Evolutionary conservation across 1,284 basidiomycete genomes (phyloP).

Genomic region (Marasmius oreades): DNA sequence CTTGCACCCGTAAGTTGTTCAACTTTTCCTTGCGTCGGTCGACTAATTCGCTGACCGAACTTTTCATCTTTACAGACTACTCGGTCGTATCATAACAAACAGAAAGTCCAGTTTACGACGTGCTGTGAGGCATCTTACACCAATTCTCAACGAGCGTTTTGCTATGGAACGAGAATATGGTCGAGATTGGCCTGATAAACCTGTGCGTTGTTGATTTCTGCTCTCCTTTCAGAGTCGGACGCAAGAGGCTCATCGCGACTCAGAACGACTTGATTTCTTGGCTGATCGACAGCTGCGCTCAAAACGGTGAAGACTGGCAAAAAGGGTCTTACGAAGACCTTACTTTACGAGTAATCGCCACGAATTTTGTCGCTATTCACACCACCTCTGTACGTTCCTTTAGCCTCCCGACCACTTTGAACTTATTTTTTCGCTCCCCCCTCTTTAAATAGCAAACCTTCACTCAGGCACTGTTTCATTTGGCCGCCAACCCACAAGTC

Average conservation of each 20-base stretch:
- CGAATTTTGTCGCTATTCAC: conserved; percentile 30
- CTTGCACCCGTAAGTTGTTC: conserved; percentile 11
- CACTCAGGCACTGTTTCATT: conserved; percentile 29
- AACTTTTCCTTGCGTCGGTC: too few relatives aligned
- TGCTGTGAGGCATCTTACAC: not conserved
- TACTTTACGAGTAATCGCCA: conserved; percentile 19
- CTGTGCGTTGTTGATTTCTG: not conserved
- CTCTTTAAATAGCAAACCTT: conserved; percentile 8
- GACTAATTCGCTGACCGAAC: too few relatives aligned
- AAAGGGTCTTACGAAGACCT: conserved; percentile 12
- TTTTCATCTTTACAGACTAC: too few relatives aligned
- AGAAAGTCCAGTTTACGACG: not conserved
- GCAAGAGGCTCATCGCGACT: not conserved
- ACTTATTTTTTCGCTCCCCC: not conserved
- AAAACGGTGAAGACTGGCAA: not conserved
- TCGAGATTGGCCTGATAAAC: conserved; percentile 12
- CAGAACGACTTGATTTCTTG: conserved; percentile 12
- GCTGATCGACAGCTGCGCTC: conserved; percentile 1
- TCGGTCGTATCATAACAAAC: not conserved
- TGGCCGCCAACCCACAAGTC: conserved; percentile 16
- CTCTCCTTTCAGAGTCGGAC: not conserved
- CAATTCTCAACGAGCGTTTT: conserved; percentile 6
- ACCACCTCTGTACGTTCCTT: conserved; percentile 22
- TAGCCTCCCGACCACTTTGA: too few relatives aligned
- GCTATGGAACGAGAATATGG: conserved; percentile 8